These are phyloP conservation scores for Eimeria necatrix DNA, from an alignment of 169 alveolate species.

Conservation along the genomic window DNA sequence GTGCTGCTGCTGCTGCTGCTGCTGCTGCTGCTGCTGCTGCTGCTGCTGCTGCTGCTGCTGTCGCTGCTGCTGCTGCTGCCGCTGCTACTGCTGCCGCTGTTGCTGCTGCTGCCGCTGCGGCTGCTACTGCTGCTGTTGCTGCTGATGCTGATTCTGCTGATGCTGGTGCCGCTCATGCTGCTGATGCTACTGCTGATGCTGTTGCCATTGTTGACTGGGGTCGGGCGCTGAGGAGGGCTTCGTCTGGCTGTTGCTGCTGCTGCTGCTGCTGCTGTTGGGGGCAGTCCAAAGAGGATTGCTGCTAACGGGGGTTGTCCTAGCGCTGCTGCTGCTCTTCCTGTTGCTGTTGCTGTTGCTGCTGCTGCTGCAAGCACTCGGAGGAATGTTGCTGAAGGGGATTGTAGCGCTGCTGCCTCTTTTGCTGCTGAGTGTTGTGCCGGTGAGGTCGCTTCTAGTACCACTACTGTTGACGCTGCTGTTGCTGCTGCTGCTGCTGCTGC, in stretches of 20 bases:
- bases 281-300: no score
- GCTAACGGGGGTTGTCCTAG: no score
- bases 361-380: not conserved
- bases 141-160: no score
- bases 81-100: not conserved
- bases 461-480: not conserved
- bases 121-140: no score
- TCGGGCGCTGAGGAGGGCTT: no score
- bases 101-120: not conserved
- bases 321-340: no score
- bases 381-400: not conserved
- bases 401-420: not conserved
- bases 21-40: conserved; percentile 1
- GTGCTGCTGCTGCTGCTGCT: not conserved
- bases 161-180: no score
- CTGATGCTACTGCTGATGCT: no score
- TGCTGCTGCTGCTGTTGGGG: no score
- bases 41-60: conserved; percentile 33
- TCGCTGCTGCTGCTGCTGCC: conserved; percentile 4
- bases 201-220: no score
- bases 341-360: not conserved
- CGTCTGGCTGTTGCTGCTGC: no score
- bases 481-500: not conserved
- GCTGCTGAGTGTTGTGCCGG: not conserved
- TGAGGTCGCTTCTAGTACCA: not conserved